Evolutionary conservation across 768 basidiomycete genomes (phyloP).

Genomic region (Hirschioporus abietinus): DNA sequence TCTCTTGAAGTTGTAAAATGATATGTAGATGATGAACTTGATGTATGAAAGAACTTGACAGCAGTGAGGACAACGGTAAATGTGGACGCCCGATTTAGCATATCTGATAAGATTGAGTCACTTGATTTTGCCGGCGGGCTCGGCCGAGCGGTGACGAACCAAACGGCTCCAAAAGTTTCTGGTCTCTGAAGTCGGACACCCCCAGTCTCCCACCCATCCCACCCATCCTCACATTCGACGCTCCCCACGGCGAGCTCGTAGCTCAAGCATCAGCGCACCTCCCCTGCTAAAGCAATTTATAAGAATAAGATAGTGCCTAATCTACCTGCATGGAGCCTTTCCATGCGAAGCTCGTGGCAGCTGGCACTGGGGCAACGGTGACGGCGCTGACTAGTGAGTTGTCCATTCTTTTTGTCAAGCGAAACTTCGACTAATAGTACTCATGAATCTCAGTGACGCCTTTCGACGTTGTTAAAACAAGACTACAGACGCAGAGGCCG

Average conservation of each 20-base stretch:
- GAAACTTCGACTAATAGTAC: constrained; percentile 9
- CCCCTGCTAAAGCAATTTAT: background rate
- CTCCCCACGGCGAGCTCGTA: background rate
- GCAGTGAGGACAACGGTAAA: background rate
- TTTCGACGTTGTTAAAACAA: constrained; percentile 96
- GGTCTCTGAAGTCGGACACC: background rate
- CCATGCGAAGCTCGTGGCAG: constrained; percentile 75
- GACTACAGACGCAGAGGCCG: constrained; percentile 87
- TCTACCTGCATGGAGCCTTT: constrained; percentile 55
- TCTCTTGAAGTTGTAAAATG: background rate
- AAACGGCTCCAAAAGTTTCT: constrained; percentile 9
- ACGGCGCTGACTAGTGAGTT: constrained; percentile 77
- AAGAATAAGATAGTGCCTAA: background rate
- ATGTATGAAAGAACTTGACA: background rate
- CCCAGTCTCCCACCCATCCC: background rate
- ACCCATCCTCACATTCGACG: background rate
- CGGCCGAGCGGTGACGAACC: constrained; percentile 1
- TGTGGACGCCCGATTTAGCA: background rate
- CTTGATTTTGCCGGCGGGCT: background rate
- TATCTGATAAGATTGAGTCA: constrained; percentile 1
- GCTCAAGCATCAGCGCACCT: background rate
- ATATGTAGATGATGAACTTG: background rate
- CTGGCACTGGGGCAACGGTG: constrained; percentile 71
- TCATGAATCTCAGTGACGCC: constrained; percentile 78
- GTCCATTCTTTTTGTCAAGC: background rate